Percentiles rank a stretch among this genome's conserved stretches.
Conservation (phyloP, 345 rosid genomes). For the Citropsis articulata region DNA sequence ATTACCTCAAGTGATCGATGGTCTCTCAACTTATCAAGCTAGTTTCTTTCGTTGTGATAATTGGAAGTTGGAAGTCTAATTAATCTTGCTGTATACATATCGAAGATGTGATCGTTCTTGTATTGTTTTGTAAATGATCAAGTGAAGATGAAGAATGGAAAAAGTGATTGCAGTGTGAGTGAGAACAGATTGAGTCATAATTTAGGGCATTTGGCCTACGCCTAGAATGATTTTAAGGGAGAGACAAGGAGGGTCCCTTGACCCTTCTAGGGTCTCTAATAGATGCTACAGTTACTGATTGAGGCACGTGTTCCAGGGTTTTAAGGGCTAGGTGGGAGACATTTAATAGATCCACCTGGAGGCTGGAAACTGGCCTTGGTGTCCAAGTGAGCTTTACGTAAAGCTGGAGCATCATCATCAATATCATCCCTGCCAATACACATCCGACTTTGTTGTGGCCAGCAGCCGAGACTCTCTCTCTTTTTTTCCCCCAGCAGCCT, state of each 20-base stretch:
- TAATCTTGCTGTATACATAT: neutral
- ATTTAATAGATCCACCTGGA: neutral
- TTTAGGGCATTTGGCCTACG: conserved; percentile 7
- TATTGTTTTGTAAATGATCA: conserved; percentile 36
- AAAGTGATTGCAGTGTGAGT: conserved; percentile 18
- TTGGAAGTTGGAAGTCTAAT: neutral
- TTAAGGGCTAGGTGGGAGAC: neutral
- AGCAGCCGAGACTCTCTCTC: neutral
- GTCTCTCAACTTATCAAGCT: neutral
- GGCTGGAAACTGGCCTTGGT: neutral
- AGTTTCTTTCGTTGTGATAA: neutral
- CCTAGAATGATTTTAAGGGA: neutral
- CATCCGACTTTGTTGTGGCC: neutral
- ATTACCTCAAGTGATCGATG: neutral
- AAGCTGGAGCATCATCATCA: neutral
- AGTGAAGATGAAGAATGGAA: conserved; percentile 4
- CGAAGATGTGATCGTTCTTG: conserved; percentile 6
- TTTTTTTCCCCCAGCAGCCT: neutral
- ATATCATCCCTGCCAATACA: neutral
- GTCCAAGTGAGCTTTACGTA: neutral
- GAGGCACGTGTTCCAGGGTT: conserved; percentile 5
- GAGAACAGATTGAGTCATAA: conserved; percentile 19
- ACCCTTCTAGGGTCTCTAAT: conserved; percentile 11
- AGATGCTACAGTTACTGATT: conserved; percentile 4
- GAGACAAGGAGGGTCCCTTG: conserved; percentile 23